Percentiles rank a stretch among this genome's conserved stretches.
Evolutionary conservation across 345 rosid genomes (phyloP).

Genomic region (Salix viminalis): DNA sequence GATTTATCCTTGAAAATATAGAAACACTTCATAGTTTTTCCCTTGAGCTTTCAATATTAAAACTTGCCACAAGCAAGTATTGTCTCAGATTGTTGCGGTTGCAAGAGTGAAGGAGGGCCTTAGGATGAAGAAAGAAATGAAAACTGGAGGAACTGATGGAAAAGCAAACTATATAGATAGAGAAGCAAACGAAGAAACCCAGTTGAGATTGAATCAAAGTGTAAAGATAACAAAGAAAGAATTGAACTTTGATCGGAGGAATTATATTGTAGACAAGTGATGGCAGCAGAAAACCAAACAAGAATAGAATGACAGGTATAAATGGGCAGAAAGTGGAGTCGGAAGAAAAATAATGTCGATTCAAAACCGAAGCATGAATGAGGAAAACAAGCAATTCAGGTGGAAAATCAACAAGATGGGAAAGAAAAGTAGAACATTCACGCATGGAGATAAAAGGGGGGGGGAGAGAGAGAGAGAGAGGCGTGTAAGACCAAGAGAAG

Average conservation of each 20-base stretch:
- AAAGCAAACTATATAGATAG: neutral
- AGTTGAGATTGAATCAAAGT: neutral
- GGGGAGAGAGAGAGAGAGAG: slow-evolving; percentile 2
- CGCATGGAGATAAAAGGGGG: neutral
- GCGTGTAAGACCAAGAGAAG: neutral
- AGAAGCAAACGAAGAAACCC: slow-evolving; percentile 1
- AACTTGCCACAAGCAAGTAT: neutral
- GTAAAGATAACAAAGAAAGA: neutral
- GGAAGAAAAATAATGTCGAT: neutral
- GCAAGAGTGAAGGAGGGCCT: neutral
- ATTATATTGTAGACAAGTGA: neutral
- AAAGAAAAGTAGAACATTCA: neutral
- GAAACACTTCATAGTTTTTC: slow-evolving; percentile 39
- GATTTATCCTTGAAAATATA: slow-evolving; percentile 41
- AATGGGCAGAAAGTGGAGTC: neutral
- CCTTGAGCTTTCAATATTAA: neutral
- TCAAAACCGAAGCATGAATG: neutral
- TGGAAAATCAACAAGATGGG: neutral
- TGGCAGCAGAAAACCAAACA: neutral
- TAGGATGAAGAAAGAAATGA: neutral
- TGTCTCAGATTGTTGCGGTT: neutral
- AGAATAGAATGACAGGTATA: neutral
- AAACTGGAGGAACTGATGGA: neutral
- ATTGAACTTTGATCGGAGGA: neutral
- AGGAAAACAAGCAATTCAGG: no score